Evolutionary conservation across 192 early-diverging fungal genomes (phyloP).

Genomic region (Anaeromyces robustus): DNA sequence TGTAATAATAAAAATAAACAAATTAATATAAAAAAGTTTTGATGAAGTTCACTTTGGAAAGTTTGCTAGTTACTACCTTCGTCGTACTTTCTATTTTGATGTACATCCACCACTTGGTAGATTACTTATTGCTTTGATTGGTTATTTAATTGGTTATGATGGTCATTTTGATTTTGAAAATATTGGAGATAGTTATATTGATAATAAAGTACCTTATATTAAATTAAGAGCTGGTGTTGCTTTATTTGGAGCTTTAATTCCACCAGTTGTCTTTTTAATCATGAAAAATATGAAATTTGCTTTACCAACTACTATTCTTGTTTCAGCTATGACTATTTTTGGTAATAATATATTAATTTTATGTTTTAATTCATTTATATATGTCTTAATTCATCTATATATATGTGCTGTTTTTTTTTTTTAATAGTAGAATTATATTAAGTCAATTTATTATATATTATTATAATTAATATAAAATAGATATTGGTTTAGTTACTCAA

Average conservation of each 20-base stretch:
- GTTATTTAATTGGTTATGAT: slow-evolving; percentile 79
- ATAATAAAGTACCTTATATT: slow-evolving; percentile 79
- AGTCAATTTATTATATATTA: background rate
- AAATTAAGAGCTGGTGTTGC: slow-evolving; percentile 67
- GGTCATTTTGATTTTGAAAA: slow-evolving; percentile 89
- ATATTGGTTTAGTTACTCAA: slow-evolving; percentile 83
- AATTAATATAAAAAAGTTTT: slow-evolving; percentile 33
- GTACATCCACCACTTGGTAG: slow-evolving; percentile 95
- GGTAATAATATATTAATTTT: slow-evolving; percentile 27
- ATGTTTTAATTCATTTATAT: too few species aligned
- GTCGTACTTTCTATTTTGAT: slow-evolving; percentile 84
- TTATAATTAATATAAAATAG: slow-evolving; percentile 22
- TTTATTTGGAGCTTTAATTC: slow-evolving; percentile 54
- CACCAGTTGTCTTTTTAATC: slow-evolving; percentile 64
- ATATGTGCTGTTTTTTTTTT: too few species aligned
- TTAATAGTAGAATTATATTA: too few species aligned
- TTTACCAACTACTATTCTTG: slow-evolving; percentile 50
- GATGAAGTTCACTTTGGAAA: slow-evolving; percentile 99
- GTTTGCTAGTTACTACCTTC: slow-evolving; percentile 85
- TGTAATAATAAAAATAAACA: background rate
- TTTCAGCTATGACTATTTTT: slow-evolving; percentile 64
- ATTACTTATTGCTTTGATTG: slow-evolving; percentile 68
- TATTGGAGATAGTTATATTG: slow-evolving; percentile 80
- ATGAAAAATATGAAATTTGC: slow-evolving; percentile 80
- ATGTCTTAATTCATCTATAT: too few species aligned